These are phyloP conservation scores for Ascochyta koolunga DNA, from an alignment of 2,329 filamentous ascomycete genomes.

Conservation along the genomic window DNA sequence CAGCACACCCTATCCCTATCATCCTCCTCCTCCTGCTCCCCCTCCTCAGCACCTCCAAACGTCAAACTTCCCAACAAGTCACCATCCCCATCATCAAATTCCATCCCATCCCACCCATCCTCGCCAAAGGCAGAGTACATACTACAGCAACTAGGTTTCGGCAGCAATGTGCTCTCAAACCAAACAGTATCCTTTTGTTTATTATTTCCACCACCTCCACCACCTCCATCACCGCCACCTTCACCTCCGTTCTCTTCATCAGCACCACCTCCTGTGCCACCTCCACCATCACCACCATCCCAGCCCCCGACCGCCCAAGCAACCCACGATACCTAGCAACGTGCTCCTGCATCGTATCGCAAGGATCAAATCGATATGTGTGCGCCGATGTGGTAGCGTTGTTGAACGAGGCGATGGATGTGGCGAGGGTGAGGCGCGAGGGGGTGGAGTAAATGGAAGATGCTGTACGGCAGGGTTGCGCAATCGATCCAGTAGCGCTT, in stretches of 20 bases:
- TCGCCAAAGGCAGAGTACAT: conserved; percentile 4
- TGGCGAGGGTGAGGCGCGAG: background rate
- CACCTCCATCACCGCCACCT: too few relatives aligned
- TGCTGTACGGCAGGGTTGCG: background rate
- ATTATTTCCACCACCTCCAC: background rate
- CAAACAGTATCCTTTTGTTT: background rate
- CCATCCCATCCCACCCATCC: background rate
- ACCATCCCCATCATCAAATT: background rate
- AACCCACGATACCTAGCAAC: too few relatives aligned
- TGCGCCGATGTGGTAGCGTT: too few relatives aligned
- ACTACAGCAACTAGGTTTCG: conserved; percentile 3
- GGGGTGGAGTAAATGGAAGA: background rate
- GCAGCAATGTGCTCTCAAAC: background rate
- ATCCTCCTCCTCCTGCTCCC: background rate
- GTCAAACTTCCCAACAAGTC: background rate
- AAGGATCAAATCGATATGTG: too few relatives aligned
- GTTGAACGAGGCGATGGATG: conserved; percentile 1
- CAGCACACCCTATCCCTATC: too few relatives aligned
- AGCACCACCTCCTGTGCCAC: too few relatives aligned
- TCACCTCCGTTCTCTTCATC: too few relatives aligned
- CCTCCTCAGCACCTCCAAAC: background rate
- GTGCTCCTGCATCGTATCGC: too few relatives aligned
- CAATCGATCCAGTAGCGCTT: too few relatives aligned
- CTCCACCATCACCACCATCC: too few relatives aligned
- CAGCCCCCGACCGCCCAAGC: too few relatives aligned